Evolutionary conservation across 1,284 basidiomycete genomes (phyloP).

Genomic region (Abortiporus biennis): DNA sequence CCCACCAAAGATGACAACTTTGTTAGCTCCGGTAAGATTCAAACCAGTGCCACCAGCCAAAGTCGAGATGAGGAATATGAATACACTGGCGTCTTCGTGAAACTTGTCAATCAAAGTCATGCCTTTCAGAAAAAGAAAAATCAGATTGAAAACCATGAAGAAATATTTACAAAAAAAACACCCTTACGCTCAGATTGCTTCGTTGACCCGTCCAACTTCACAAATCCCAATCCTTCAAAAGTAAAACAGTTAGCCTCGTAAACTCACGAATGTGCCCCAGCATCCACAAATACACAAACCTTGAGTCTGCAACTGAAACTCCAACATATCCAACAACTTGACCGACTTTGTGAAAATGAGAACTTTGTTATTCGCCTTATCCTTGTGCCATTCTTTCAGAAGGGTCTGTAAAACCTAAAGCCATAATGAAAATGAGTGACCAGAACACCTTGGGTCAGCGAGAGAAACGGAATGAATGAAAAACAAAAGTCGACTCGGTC

Average conservation of each 20-base stretch:
- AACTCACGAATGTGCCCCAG: background rate
- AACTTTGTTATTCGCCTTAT: constrained; percentile 67
- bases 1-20: constrained; percentile 81
- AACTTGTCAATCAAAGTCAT: constrained; percentile 81
- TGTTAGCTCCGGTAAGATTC: constrained; percentile 75
- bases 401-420: constrained; percentile 59
- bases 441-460: background rate
- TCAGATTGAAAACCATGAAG: background rate
- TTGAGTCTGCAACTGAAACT: constrained; percentile 55
- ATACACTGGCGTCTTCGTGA: constrained; percentile 67
- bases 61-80: constrained; percentile 77
- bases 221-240: constrained; percentile 50
- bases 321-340: constrained; percentile 76
- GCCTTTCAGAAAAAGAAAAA: constrained; percentile 35
- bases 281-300: constrained; percentile 28
- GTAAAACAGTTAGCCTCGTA: constrained; percentile 6
- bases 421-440: background rate
- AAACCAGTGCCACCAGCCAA: constrained; percentile 73
- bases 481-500: no score
- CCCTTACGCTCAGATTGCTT: constrained; percentile 57
- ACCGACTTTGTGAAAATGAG: constrained; percentile 85
- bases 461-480: background rate
- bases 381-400: constrained; percentile 59
- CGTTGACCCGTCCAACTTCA: constrained; percentile 70
- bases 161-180: background rate